Conservation (phyloP, 2,329 filamentous ascomycete genomes). For the Helotiales sp. region DNA sequence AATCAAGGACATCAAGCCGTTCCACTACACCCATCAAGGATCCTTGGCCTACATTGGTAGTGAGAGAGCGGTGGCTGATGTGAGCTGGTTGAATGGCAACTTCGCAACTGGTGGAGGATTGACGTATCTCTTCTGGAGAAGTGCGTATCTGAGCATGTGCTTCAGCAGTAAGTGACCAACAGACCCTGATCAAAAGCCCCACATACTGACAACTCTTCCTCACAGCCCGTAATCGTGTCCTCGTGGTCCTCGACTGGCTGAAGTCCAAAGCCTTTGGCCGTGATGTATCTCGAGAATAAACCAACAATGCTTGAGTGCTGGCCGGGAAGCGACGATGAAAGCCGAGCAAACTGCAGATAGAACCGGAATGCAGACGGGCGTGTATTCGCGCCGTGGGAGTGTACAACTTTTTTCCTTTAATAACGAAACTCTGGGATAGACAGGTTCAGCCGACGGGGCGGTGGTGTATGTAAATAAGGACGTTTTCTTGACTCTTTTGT, state of each 20-base stretch:
- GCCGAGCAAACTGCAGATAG: slow-evolving; percentile 10
- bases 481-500: background rate
- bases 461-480: slow-evolving; percentile 24
- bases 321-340: background rate
- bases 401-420: slow-evolving; percentile 28
- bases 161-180: slow-evolving; percentile 83
- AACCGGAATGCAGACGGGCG: background rate
- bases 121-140: slow-evolving; percentile 98
- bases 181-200: background rate
- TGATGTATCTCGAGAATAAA: slow-evolving; percentile 84
- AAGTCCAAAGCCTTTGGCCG: slow-evolving; percentile 97
- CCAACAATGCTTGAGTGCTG: background rate
- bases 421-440: slow-evolving; percentile 35
- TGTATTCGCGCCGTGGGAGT: too few relatives aligned
- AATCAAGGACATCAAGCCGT: slow-evolving; percentile 94
- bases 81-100: slow-evolving; percentile 97
- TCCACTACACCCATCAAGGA: slow-evolving; percentile 98
- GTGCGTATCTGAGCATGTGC: slow-evolving; percentile 98
- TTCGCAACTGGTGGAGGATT: slow-evolving; percentile 89
- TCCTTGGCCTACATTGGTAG: slow-evolving; percentile 97
- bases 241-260: slow-evolving; percentile 93
- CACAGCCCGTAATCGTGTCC: slow-evolving; percentile 86
- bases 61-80: slow-evolving; percentile 96
- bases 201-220: slow-evolving; percentile 33
- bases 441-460: slow-evolving; percentile 4